These are phyloP conservation scores for Juncus inflexus DNA, from an alignment of 176 grass and related monocot species.

Conservation along the genomic window DNA sequence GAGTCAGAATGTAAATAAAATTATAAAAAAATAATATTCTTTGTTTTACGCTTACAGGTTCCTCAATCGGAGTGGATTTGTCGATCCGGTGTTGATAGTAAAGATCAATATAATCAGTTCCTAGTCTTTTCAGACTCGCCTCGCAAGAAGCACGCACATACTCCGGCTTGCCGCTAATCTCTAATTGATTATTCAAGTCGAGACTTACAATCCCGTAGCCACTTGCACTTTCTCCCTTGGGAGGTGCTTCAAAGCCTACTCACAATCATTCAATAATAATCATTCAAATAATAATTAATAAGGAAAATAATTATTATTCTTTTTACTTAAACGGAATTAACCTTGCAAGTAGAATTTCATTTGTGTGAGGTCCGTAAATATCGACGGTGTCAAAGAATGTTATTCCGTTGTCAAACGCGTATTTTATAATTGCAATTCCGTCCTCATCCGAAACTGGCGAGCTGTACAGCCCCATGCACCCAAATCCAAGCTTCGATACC, in stretches of 20 bases:
- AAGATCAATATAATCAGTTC: conserved; percentile 48
- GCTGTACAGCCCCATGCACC: conserved; percentile 46
- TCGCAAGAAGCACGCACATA: conserved; percentile 46
- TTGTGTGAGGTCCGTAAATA: conserved; percentile 29
- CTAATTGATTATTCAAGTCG: background rate
- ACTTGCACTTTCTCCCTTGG: conserved; percentile 30
- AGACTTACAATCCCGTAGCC: conserved; percentile 19
- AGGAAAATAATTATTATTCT: background rate
- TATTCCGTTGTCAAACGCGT: conserved; percentile 30
- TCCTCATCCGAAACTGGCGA: conserved; percentile 9
- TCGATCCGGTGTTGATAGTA: conserved; percentile 62
- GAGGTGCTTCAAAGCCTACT: conserved; percentile 26
- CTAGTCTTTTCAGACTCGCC: conserved; percentile 36
- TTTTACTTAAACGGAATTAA: background rate
- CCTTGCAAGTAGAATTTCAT: conserved; percentile 44
- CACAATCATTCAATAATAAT: background rate
- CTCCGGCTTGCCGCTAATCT: conserved; percentile 32
- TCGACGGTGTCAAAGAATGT: conserved; percentile 53
- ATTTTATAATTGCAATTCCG: conserved; percentile 34
- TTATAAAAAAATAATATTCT: background rate
- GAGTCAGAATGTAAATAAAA: background rate
- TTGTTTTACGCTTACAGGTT: conserved; percentile 33
- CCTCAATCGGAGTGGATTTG: conserved; percentile 36
- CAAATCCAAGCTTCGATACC: conserved; percentile 41
- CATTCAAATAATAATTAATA: background rate